phyloP scores from a whole-genome alignment of 2,329 filamentous ascomycete species.

The Leptoxyphium fumago region DNA sequence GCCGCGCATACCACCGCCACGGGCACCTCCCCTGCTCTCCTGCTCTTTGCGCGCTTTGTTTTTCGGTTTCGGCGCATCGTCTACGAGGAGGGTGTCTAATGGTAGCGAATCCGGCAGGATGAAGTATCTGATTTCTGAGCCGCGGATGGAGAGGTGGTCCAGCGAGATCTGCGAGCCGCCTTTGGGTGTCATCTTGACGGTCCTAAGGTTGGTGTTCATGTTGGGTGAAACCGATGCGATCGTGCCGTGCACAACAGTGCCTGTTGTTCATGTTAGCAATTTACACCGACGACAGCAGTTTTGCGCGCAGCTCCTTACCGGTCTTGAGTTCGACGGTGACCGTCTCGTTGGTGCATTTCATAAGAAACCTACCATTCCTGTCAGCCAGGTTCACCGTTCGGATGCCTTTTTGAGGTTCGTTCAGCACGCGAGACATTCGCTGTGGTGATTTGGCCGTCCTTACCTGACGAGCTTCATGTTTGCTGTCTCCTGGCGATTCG shows the following conservation, averaged over 20 bases:
- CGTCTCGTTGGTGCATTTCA: constrained; percentile 98
- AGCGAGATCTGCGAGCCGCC: constrained; percentile 76
- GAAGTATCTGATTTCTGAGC: constrained; percentile 89
- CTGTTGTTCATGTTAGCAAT: constrained; percentile 29
- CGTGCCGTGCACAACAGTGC: constrained; percentile 91
- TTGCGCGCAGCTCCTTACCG: constrained; percentile 39
- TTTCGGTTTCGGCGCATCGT: constrained; percentile 96
- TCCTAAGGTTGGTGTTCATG: constrained; percentile 95
- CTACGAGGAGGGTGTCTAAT: constrained; percentile 86
- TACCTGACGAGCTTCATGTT: constrained; percentile 97
- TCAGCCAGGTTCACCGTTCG: constrained; percentile 22
- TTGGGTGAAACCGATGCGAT: constrained; percentile 93
- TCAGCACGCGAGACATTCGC: constrained; percentile 28
- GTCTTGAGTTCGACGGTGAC: constrained; percentile 98
- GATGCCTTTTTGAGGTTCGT: constrained; percentile 28
- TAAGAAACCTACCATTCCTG: constrained; percentile 60
- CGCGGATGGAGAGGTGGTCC: constrained; percentile 92
- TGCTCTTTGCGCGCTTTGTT: constrained; percentile 97
- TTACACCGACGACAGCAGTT: not conserved
- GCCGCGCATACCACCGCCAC: constrained; percentile 35
- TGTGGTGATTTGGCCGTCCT: constrained; percentile 23
- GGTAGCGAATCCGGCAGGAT: constrained; percentile 93
- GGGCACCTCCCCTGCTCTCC: constrained; percentile 25
- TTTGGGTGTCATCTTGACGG: constrained; percentile 89
- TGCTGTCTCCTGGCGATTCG: constrained; percentile 12